Base-by-base conservation (phyloP, 2,329 filamentous ascomycete genomes). In the Monosporascus sp. region DNA sequence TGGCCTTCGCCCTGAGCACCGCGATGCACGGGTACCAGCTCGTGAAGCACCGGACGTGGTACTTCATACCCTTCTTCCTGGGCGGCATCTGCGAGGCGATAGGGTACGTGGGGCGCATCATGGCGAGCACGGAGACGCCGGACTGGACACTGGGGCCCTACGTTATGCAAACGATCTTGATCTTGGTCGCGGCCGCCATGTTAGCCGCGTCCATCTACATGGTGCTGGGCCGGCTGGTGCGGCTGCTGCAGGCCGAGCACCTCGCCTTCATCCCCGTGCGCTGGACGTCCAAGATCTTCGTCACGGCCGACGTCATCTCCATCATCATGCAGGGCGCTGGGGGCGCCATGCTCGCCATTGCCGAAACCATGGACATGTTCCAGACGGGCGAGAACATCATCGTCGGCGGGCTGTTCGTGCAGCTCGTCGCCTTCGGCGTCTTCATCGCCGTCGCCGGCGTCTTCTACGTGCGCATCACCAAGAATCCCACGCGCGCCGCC, bases 41-140 rank as follows among this genome's bases (percentile, higher is more conserved):
- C 37, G 24, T 71, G 24, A 63, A 65, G 20, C 65, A 68, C 3
- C 67, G 73, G 50, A 76, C 76, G 8, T 81, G 77, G 76, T 82
- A 78, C 62, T 75, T 79, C 58, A 75, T 78, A 3, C 75, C 79
- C 0, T 76, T 82, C 41, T 59, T 77, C 3, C 67, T 82, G 24
- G 79, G 80, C n/a, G 77, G 77, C 45, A 54, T 75, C n/a, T 78
- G 78, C 80, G 71, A 59, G 70, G 20, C 24, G 3, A 35, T 55
- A 26, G 53, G 53, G 18, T 51, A 51, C 22, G 37, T 3, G 17
- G 53, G 37, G 14, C 53, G 53, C 35, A 55, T 49, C 17, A 26
- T 52, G 18, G 20, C 51, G 18, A 37, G 38, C 18, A 8, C 3
- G 4, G 26, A 49, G 22, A 45, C 51, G 26, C 51, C 51, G 7